Evolutionary conservation across 2,329 filamentous ascomycete species (phyloP), one percentile per base, ranked within the genome.

Genomic region (Epichloe elymi): DNA sequence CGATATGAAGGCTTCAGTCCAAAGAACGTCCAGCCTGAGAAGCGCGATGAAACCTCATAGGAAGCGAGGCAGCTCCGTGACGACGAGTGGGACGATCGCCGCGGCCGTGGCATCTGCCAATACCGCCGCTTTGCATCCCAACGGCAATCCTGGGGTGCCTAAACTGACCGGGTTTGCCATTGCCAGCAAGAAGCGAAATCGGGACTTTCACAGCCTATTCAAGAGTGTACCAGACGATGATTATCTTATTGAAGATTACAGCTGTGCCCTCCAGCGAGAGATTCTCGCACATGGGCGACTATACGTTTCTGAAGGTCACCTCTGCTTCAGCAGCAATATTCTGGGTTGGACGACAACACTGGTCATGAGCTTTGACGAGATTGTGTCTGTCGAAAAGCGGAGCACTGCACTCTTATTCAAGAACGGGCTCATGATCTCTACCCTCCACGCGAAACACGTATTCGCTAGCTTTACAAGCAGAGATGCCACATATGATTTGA

Each of bases 281-380:
- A 98, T 98, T 54, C 78, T 98, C 37, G 82, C 95, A 6, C 93
- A 96, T 58, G 93, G 93, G 5, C 80, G 93, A 40, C 76, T 98
- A 14, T 98, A 98, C 62, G 88, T 98, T 41, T 97, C 93, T 0
- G 93, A 98, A 69, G 90, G 91, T 11, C 91, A 98, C 64, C 81
- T 98, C 45, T 98, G 93, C 72, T 98, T 98, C 69, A 96, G 90
- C 61, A 97, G 93, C 73, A 98, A 98, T 64, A 98, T 98, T 57
- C 79, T 98, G 45, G 93, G 93, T 50, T 98, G 93, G 93, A 86
- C 94, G 20, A 98, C 93, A 0, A 98, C 93, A 1, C 74, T 98
- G 41, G 91, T 98, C 49, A 95, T 98, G 72, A 94, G 89, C 66
- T 98, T 98, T 64, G 93, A 98, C 63, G 93, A 98, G 67, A 88